Conservation (phyloP, 2,329 filamentous ascomycete genomes). For the Rosellinia necatrix region DNA sequence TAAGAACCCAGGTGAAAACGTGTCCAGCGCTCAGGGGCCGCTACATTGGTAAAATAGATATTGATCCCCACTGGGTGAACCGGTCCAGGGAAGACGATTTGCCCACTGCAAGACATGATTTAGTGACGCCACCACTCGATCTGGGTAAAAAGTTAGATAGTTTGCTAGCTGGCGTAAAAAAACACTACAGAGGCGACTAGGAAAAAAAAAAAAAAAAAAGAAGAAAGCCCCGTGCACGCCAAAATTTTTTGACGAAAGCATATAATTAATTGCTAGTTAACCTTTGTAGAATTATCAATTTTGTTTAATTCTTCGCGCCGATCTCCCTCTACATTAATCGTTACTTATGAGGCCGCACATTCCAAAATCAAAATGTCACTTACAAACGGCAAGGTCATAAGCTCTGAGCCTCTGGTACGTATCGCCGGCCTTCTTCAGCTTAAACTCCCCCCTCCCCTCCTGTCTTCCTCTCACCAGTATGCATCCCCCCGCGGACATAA, state of each 20-base stretch:
- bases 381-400: slow-evolving; percentile 49
- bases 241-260: no score
- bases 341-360: neutral
- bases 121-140: slow-evolving; percentile 18
- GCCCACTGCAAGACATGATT: slow-evolving; percentile 9
- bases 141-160: no score
- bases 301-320: no score
- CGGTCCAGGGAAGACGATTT: slow-evolving; percentile 10
- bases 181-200: no score
- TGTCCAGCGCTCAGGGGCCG: slow-evolving; percentile 24
- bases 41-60: neutral
- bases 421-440: neutral
- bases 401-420: slow-evolving; percentile 51
- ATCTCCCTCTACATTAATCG: neutral
- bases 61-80: slow-evolving; percentile 20
- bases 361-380: slow-evolving; percentile 45
- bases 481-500: no score
- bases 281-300: no score
- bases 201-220: no score
- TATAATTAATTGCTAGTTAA: no score
- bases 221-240: no score
- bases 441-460: neutral
- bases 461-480: neutral
- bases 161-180: no score
- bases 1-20: slow-evolving; percentile 15